Evolutionary conservation across 2,329 filamentous ascomycete genomes (phyloP), one percentile per base, ranked within the genome.

Genomic region (Coniochaeta sp.): DNA sequence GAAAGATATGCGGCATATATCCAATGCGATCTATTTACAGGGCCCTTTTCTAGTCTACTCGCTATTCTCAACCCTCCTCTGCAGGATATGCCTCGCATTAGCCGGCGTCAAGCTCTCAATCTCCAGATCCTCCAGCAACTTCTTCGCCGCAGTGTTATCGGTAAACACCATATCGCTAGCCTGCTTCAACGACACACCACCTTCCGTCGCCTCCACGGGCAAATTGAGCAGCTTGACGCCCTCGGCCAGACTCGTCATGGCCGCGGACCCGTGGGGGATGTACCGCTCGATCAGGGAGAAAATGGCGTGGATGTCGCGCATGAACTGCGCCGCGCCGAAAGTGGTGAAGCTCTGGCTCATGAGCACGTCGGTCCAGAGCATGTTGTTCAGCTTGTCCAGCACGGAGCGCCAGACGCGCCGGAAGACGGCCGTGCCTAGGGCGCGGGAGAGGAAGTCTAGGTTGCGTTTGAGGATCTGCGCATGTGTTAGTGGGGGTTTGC

Each of bases 311-410:
- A 95, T 67, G 65, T 99, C 94, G 32, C 84, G 81, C 33, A 75
- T 70, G 51, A 97, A 81, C 64, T 97, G 92, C 4, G 82, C 78
- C 1, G 91, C 90, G 13, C 94, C 94, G 0, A 85, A 78, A 0
- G 85, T 83, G 0, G 91, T 96, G 69, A 99, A 99, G 9, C 78
- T 82, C 63, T 91, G 83, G 28, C 81, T 78, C 64, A 86, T 76
- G 14, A 99, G 75, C 3, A 97, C 78, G 52, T 85, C 81, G 56
- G 86, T 81, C 85, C 88, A 96, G 8, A 97, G 72, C 53, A 82
- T 78, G 31, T 79, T 80, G 64, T 95, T 88, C 1, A 96, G 75
- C 50, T 81, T 81, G 45, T 81, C 75, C 30, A 91, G 79, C 0
- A 87, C 77, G 27, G 82, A 77, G 54, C 89, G 82, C 67, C 81